These are phyloP conservation scores for Syncephalis plumigaleata DNA, from an alignment of 371 early-diverging fungal genomes.

Conservation along the genomic window DNA sequence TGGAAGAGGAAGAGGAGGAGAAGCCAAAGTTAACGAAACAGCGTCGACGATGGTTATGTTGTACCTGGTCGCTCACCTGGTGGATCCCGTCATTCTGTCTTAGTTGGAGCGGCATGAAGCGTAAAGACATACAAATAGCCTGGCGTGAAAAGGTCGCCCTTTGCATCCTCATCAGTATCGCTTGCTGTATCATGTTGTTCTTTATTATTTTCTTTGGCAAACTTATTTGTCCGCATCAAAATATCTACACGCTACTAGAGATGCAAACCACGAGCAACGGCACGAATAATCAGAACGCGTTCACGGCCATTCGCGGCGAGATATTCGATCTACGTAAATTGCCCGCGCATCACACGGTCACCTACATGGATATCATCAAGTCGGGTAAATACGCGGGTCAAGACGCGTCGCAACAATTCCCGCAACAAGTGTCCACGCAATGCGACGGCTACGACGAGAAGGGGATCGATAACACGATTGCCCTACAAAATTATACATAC, in stretches of 20 bases:
- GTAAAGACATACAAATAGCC: slow-evolving; percentile 81
- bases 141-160: slow-evolving; percentile 83
- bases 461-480: slow-evolving; percentile 21
- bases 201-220: slow-evolving; percentile 34
- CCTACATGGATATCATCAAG: slow-evolving; percentile 20
- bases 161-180: slow-evolving; percentile 43
- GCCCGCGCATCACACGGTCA: slow-evolving; percentile 20
- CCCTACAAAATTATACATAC: slow-evolving; percentile 16
- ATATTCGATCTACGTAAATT: slow-evolving; percentile 34
- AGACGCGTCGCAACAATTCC: slow-evolving; percentile 45
- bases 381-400: slow-evolving; percentile 18
- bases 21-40: slow-evolving; percentile 13
- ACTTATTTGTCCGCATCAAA: slow-evolving; percentile 40
- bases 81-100: slow-evolving; percentile 52
- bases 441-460: slow-evolving; percentile 24
- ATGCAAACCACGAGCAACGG: too few relatives aligned
- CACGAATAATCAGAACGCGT: slow-evolving; percentile 7
- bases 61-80: slow-evolving; percentile 53
- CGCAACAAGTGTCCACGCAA: slow-evolving; percentile 42
- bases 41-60: slow-evolving; percentile 48
- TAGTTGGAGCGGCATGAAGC: slow-evolving; percentile 49
- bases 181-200: slow-evolving; percentile 29
- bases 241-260: slow-evolving; percentile 32
- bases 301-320: slow-evolving; percentile 52
- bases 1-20: slow-evolving; percentile 10